Base-by-base conservation (phyloP, 352 stramenopile genomes). In the Phytophthora uliginosa region DNA sequence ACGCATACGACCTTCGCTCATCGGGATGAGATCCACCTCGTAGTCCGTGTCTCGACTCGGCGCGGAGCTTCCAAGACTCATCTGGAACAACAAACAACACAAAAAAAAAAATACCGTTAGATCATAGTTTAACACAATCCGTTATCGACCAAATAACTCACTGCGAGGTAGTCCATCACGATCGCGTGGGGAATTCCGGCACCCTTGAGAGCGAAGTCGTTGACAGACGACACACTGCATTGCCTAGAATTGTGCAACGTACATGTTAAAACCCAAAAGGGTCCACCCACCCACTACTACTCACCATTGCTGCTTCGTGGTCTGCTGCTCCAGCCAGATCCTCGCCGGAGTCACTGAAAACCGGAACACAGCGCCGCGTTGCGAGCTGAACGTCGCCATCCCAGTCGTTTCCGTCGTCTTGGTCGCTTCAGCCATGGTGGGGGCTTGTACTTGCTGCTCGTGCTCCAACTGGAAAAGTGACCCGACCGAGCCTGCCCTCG, bases 151-250 rank as follows among this genome's bases (percentile, higher is more conserved):
- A 48, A 15, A 15, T 48, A 18, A 53, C 60, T n/a, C 57, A 77
- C 73, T 5, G 63, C 69, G 0, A 79, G 68, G 50, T 74, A 76
- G 13, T 74, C 48, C 69, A 79, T 77, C 0, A 79, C 73, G 7
- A 80, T 65, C 0, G 22, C 69, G 38, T 77, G 69, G 0, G 69
- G 73, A 20, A 80, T 80, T 18, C 59, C 58, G 5, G 59, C 73
- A 20, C 61, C 69, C 48, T 74, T 77, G 1, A 80, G 42, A 9
- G 73, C 69, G 38, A 77, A 80, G 13, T 80, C 73, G 18, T 59
- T 69, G n/a, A 59, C 65, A 40, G 69, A 77, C 17, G 67, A 70
- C 58, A 79, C 63, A 2, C 38, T 57, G 24, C 73, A 77, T 55
- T 74, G 62, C 73, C 73, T 79, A 61, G 15, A 18, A 55, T 17